Evolutionary conservation across 805 yeast species (phyloP), one percentile per base, ranked within the genome.

Genomic region (Ogataea degrootiae): DNA sequence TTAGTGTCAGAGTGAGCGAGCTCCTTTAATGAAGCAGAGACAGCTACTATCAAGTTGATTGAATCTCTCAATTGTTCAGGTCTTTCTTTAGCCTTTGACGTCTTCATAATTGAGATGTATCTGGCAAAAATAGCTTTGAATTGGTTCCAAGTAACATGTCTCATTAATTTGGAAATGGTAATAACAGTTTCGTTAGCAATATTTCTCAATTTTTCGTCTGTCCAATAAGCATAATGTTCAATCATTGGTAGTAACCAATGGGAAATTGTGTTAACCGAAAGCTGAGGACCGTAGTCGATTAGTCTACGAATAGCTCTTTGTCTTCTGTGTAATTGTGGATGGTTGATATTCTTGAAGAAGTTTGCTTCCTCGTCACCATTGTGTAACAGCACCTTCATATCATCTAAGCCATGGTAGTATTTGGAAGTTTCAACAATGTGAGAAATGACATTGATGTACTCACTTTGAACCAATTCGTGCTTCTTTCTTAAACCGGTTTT

Each of bases 261-360:
- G 0, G 96, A 76, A 45, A 92, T 79, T 55, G 81, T 83, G 35
- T 70, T 67, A 23, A 78, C 78, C 0, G 77, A 65, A 6, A 91
- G 64, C 19, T 63, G 48, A 6, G 80, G 76, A 39, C 74, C 57
- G 9, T 53, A 36, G 5, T 73, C 80, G 11, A 75, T 74, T 29
- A 91, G 66, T 49, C 86, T 75, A 57, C 80, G 76, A 21, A 92
- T 74, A 0, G 98, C 96, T 57, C 90, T 76, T 63, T 86, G 90
- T 57, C 97, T 84, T 68, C 96, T 80, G 59, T 85, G 89, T 9
- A 85, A 58, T 68, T 92, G 99, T 35, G 92, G 82, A 63, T 92
- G 97, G 50, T 75, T 76, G 42, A 94, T 74, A 57, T 90, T 89
- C 42, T 56, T 57, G 58, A 67, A 67, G 42, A 65, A 63, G 64